Base-by-base conservation (phyloP, 2,329 filamentous ascomycete species). In the Xylariales sp. region DNA sequence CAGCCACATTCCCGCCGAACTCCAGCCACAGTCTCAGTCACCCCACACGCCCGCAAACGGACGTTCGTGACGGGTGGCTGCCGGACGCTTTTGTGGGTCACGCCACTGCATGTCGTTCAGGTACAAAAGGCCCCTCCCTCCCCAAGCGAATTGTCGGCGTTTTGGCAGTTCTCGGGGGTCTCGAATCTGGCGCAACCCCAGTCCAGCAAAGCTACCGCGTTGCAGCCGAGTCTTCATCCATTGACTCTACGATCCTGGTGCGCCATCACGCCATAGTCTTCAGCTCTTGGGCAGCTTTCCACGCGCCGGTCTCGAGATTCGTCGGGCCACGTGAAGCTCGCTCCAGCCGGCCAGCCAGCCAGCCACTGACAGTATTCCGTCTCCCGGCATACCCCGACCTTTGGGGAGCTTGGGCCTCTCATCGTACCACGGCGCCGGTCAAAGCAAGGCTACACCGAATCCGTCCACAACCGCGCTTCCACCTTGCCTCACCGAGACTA, bases 41-140 rank as follows among this genome's bases (percentile, higher is more conserved):
- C n/a, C n/a, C n/a, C n/a, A n/a, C n/a, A n/a, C n/a, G n/a, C 31
- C 31, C 25, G 36, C 39, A 27, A 24, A 27, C 25, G 21, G 19
- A 21, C 16, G 21, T 22, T 31, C 28, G 18, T 25, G 28, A 20
- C 27, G 31, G 38, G 14, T 10, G 12, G 14, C 9, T n/a, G n/a
- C n/a, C n/a, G 37, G 28, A 9, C 24, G 19, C 15, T 11, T 21
- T 25, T 22, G 22, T 15, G 21, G 25, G 24, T 37, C 16, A 15
- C 28, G 32, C 40, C 41, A 38, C 31, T 29, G 40, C 15, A 43
- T 21, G 24, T 38, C 29, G 33, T 31, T 25, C 38, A 33, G 33
- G 43, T 45, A 45, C 43, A 45, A 45, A 45, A 45, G 33, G 38
- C 33, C 33, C 43, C 43, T 41, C 37, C 28, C 19, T 39, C 43